Conservation (phyloP, 176 grass and related monocot genomes). For the Oryza nivara region DNA sequence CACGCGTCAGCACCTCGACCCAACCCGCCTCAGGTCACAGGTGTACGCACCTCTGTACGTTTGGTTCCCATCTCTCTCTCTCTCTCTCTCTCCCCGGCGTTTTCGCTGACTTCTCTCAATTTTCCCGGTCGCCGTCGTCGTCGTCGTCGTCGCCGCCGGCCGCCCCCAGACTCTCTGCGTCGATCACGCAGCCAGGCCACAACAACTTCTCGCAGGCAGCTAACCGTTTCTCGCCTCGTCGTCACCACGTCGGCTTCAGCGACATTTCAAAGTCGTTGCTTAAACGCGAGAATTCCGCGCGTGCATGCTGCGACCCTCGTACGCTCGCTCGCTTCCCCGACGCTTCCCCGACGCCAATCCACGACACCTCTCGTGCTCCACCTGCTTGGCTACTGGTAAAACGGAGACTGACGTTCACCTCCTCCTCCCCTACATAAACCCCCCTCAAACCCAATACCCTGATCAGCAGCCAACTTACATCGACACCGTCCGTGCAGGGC, state of each 20-base stretch:
- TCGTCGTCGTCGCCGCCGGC: neutral
- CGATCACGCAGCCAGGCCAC: neutral
- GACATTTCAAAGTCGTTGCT: constrained; percentile 4
- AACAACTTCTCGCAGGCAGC: too few species aligned
- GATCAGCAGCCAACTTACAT: neutral
- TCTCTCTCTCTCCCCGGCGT: neutral
- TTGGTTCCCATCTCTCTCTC: constrained; percentile 6
- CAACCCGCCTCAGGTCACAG: neutral
- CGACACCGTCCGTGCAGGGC: neutral
- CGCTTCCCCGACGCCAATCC: constrained; percentile 32
- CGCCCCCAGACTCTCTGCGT: neutral
- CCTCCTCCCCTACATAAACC: constrained; percentile 19
- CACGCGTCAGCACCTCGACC: constrained; percentile 1
- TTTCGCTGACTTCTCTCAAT: constrained; percentile 1
- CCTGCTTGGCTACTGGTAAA: neutral
- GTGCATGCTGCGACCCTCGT: constrained; percentile 29
- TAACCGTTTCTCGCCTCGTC: too few species aligned
- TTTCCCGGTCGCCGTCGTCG: neutral
- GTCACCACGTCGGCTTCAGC: neutral
- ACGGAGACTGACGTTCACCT: neutral
- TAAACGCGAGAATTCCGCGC: constrained; percentile 23
- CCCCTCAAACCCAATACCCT: neutral
- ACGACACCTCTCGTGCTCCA: neutral
- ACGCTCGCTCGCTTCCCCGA: neutral
- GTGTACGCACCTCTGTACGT: neutral